Evolutionary conservation across 495 filamentous ascomycete species (phyloP), one percentile per base, ranked within the genome.

Genomic region (Schizothecium vesticola): DNA sequence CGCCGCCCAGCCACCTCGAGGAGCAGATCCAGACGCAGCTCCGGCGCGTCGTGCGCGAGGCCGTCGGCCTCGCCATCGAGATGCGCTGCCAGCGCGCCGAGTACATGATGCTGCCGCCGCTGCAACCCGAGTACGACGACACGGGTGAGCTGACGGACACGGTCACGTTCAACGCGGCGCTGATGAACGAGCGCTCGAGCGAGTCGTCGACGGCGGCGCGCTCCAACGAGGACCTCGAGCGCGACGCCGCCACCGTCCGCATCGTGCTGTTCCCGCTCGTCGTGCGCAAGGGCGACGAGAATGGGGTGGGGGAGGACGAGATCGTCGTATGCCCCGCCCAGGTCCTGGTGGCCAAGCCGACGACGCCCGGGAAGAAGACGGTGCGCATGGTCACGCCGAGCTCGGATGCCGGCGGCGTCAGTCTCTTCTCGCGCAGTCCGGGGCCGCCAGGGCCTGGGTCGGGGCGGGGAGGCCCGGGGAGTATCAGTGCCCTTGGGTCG

Each of bases 51-150:
- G 85, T 97, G 70, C 86, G 85, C 66, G 85, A 91, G 31, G 94
- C 95, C 0, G 94, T 94, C 36, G 89, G 89, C 56, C 84, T 99
- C 4, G 92, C 93, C 3, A 87, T 98, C 69, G 93, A 97, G 82
- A 97, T 99, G 96, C 92, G 95, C 71, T 94, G 90, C 21, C 95
- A 99, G 76, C 85, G 93, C 16, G 92, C 95, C 21, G 94, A 97
- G 78, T 99, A 94, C 79, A 92, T 95, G 79, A 97, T 99, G 94
- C 88, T 97, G 7, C 94, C 94, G 4, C 94, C 95, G 10, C 84
- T 96, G n/a, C 92, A 93, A 70, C 94, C 96, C 12, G 92, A 97
- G 73, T 98, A 95, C 80, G 94, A 98, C 78, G 90, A 88, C 70
- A 90, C 92, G 69, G 95, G 95, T 72, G 94, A 97, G 72, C 86